Percentiles rank a stretch among this genome's conserved stretches.
phyloP scores from a whole-genome alignment of 768 basidiomycete genomes.

The Lactarius evosmus region DNA sequence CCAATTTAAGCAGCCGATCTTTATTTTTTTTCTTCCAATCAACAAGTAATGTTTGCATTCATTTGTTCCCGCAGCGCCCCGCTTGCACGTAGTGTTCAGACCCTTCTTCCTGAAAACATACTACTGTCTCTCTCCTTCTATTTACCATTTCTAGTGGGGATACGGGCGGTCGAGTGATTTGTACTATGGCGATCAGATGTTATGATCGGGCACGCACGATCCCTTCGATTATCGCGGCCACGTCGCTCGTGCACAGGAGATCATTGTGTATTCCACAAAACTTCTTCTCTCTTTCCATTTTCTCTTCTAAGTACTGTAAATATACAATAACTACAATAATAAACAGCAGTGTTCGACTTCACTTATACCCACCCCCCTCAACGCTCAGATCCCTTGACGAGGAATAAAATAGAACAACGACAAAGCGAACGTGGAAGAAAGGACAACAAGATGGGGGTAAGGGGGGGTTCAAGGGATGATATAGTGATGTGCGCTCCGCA shows the following conservation, averaged over 20 bases:
- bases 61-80: slow-evolving; percentile 9
- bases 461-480: slow-evolving; percentile 19
- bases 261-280: neutral
- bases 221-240: slow-evolving; percentile 6
- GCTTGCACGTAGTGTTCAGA: neutral
- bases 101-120: neutral
- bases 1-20: slow-evolving; percentile 14
- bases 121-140: neutral
- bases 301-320: slow-evolving; percentile 24
- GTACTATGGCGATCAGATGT: slow-evolving; percentile 3
- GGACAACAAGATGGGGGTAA: slow-evolving; percentile 2
- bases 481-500: slow-evolving; percentile 26
- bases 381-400: slow-evolving; percentile 22
- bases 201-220: neutral
- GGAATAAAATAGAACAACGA: slow-evolving; percentile 15
- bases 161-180: neutral
- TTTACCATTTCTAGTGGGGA: neutral
- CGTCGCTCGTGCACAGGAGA: neutral
- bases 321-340: slow-evolving; percentile 31
- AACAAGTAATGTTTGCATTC: neutral
- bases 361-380: slow-evolving; percentile 18
- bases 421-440: slow-evolving; percentile 23
- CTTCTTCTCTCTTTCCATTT: slow-evolving; percentile 21
- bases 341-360: slow-evolving; percentile 23
- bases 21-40: slow-evolving; percentile 1